A percentile compares a stretch with the other conserved stretches of the same genome.
Evolutionary conservation across 2,329 filamentous ascomycete species (phyloP).

Genomic region (Lachnellula cervina): DNA sequence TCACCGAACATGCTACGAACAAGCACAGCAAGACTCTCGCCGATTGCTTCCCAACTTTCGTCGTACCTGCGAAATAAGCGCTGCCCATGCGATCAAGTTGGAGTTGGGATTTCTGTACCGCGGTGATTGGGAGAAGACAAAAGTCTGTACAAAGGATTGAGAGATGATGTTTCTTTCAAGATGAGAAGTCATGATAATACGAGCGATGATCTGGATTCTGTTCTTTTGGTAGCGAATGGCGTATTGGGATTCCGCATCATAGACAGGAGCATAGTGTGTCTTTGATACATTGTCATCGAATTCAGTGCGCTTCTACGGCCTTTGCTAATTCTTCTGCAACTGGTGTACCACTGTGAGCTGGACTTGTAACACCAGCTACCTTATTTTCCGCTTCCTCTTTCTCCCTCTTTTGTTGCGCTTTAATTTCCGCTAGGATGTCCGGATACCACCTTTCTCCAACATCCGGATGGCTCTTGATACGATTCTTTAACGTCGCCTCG

Average conservation of each 20-base stretch:
- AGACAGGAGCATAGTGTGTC: slow-evolving; percentile 13
- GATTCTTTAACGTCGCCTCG: slow-evolving; percentile 78
- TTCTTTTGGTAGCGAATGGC: slow-evolving; percentile 18
- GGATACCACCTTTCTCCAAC: slow-evolving; percentile 80
- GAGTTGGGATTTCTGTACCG: not conserved
- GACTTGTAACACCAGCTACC: slow-evolving; percentile 6
- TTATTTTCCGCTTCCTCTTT: slow-evolving; percentile 30
- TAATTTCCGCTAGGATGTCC: slow-evolving; percentile 48
- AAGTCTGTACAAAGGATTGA: not conserved
- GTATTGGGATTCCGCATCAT: slow-evolving; percentile 17
- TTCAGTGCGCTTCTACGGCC: slow-evolving; percentile 38
- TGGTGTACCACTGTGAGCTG: slow-evolving; percentile 12
- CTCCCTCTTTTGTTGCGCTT: slow-evolving; percentile 50
- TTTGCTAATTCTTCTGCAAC: slow-evolving; percentile 24
- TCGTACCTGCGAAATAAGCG: slow-evolving; percentile 8
- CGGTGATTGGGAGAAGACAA: not conserved
- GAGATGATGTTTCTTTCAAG: not conserved
- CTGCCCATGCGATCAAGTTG: not conserved
- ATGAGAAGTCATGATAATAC: slow-evolving; percentile 5
- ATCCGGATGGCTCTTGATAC: slow-evolving; percentile 82
- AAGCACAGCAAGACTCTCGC: slow-evolving; percentile 69
- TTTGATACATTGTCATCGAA: slow-evolving; percentile 2
- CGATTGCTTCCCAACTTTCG: slow-evolving; percentile 63
- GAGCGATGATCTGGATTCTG: slow-evolving; percentile 5
- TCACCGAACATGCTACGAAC: slow-evolving; percentile 67